These are phyloP conservation scores for Teratosphaeria pseudoeucalypti DNA, from an alignment of 2,329 filamentous ascomycete species.

Conservation along the genomic window DNA sequence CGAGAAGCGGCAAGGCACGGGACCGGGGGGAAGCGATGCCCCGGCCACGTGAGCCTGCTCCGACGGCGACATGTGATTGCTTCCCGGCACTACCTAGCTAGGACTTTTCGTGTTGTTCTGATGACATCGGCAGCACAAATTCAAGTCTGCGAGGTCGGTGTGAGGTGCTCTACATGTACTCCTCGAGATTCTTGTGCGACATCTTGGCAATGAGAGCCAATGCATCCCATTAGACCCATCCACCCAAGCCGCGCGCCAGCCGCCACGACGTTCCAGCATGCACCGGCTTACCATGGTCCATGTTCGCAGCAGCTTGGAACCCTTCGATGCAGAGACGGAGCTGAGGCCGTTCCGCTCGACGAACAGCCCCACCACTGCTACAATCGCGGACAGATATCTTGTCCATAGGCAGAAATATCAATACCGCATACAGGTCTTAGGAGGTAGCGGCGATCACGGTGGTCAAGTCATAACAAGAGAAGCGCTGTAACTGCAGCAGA, in stretches of 20 bases:
- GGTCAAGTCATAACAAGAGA: no score
- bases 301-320: background rate
- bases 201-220: background rate
- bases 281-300: background rate
- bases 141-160: background rate
- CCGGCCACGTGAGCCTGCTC: background rate
- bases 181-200: background rate
- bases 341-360: background rate
- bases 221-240: background rate
- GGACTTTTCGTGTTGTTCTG: background rate
- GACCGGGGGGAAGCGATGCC: no score
- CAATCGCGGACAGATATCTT: background rate
- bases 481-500: no score
- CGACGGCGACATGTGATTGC: background rate
- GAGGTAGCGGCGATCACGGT: no score
- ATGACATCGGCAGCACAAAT: background rate
- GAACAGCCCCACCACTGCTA: background rate
- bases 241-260: background rate
- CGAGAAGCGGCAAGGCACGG: no score
- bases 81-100: background rate
- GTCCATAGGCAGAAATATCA: no score
- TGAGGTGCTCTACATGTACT: background rate
- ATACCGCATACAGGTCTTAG: no score
- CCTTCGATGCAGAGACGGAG: background rate
- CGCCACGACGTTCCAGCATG: background rate